Base-by-base conservation (phyloP, 2,329 filamentous ascomycete species). In the Zasmidium citrigriseum region DNA sequence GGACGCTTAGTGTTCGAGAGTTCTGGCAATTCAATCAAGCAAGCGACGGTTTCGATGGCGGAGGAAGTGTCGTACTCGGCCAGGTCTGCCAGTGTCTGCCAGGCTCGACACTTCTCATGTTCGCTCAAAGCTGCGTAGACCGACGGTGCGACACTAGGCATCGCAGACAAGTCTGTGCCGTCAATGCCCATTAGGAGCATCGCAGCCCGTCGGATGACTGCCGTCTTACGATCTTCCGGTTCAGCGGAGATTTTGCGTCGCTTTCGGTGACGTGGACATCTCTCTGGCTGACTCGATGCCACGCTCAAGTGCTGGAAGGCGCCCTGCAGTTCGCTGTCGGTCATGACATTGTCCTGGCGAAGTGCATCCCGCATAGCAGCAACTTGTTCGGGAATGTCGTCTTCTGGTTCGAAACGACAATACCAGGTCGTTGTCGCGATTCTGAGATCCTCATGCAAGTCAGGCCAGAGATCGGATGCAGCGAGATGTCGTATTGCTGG, bases 1-100 rank as follows among this genome's bases (percentile, higher is more conserved):
- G 85, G 80, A 47, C 80, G 82, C n/a, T 82, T 82, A 20, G 84
- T 85, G 57, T 77, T 72, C 22, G 74, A 71, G 16, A 80, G 68
- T 27, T 63, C 72, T 7, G 77, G 75, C 38, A 78, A 59, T 45
- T 79, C 68, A 18, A 75, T 68, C n/a, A 76, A 62, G 63, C 60
- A 57, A 3, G 47, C 38, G 22, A 70, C 54, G 0, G 55, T 62
- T 27, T 44, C 45, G 4, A 63, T 18, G 5, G 63, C 48, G 1
- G 47, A 46, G 12, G 49, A 38, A 22, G 61, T 46, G 10, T 67
- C 61, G 12, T 57, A 41, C 4, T 55, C 18, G 14, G 64, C 64
- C 23, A 68, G 57, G 7, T 68, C 59, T 16, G 58, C 54, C 10
- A 73, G 57, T 18, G 46, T 50, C 29, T 63, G 58, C 70, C 70